phyloP scores from a whole-genome alignment of 1,284 basidiomycete genomes.

The Pyrrhoderma noxium region DNA sequence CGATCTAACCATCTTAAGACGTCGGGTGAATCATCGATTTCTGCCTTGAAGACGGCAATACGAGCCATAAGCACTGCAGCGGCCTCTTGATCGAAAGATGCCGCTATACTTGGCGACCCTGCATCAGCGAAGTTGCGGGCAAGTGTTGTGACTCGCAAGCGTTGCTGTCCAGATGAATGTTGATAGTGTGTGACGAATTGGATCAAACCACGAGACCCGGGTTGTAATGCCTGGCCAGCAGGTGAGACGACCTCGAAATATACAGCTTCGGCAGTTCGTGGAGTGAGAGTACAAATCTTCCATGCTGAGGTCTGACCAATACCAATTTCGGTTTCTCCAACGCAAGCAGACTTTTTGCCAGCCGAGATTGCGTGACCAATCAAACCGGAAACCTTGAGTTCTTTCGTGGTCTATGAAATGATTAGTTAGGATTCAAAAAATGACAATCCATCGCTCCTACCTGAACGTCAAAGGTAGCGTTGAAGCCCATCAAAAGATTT shows the following conservation, averaged over 20 bases:
- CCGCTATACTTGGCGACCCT: slow-evolving; percentile 87
- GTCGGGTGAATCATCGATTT: slow-evolving; percentile 98
- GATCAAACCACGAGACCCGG: slow-evolving; percentile 90
- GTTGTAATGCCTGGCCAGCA: slow-evolving; percentile 90
- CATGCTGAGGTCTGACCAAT: slow-evolving; percentile 99
- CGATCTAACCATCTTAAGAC: slow-evolving; percentile 96
- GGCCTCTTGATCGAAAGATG: slow-evolving; percentile 97
- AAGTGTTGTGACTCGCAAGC: slow-evolving; percentile 93
- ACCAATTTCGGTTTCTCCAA: slow-evolving; percentile 99
- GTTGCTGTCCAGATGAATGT: slow-evolving; percentile 90
- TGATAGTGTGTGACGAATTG: slow-evolving; percentile 99
- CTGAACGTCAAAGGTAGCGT: slow-evolving; percentile 97
- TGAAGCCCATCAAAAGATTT: slow-evolving; percentile 95
- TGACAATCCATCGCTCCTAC: slow-evolving; percentile 33
- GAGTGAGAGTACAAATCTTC: slow-evolving; percentile 91
- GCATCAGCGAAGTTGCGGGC: slow-evolving; percentile 97
- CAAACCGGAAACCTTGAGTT: slow-evolving; percentile 95
- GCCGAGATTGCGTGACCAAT: slow-evolving; percentile 98
- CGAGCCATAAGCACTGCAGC: slow-evolving; percentile 98
- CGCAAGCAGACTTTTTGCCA: slow-evolving; percentile 93
- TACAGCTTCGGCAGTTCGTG: slow-evolving; percentile 84
- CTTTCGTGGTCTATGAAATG: slow-evolving; percentile 81
- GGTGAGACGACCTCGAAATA: slow-evolving; percentile 99
- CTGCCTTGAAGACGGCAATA: slow-evolving; percentile 98
- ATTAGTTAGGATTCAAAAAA: neutral